phyloP scores from a whole-genome alignment of 805 yeast genomes.

The Isabelozyma pseudorhagii region DNA sequence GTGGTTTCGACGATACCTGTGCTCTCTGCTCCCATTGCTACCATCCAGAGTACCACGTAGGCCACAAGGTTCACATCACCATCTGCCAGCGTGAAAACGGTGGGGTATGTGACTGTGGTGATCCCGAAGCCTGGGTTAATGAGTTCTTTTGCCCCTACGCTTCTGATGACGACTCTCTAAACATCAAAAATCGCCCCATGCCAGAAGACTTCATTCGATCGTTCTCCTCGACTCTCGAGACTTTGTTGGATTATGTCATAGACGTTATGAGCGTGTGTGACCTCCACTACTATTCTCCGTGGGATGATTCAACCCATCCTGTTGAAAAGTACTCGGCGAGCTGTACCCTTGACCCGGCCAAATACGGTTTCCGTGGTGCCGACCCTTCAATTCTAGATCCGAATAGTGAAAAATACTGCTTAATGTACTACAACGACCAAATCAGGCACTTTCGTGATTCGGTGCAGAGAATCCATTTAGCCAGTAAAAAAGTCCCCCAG shows the following conservation, averaged over 20 bases:
- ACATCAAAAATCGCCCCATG: slow-evolving; percentile 15
- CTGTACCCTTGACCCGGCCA: slow-evolving; percentile 32
- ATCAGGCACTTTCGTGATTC: slow-evolving; percentile 74
- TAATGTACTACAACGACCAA: slow-evolving; percentile 77
- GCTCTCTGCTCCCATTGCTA: slow-evolving; percentile 79
- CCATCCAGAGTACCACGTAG: slow-evolving; percentile 63
- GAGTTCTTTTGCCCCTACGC: slow-evolving; percentile 47
- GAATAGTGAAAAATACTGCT: slow-evolving; percentile 48
- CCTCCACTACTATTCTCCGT: slow-evolving; percentile 31
- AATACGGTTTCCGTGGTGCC: slow-evolving; percentile 41
- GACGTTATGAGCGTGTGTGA: slow-evolving; percentile 56
- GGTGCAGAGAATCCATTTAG: slow-evolving; percentile 56
- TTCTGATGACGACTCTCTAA: slow-evolving; percentile 4
- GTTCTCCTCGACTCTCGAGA: slow-evolving; percentile 40
- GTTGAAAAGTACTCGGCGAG: slow-evolving; percentile 26
- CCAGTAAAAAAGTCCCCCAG: slow-evolving; percentile 60
- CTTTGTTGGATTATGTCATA: slow-evolving; percentile 54
- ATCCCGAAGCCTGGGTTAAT: slow-evolving; percentile 74
- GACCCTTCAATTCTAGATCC: slow-evolving; percentile 28
- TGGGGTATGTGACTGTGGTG: slow-evolving; percentile 89
- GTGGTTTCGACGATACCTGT: slow-evolving; percentile 81
- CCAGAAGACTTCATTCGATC: slow-evolving; percentile 43
- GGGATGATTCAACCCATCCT: slow-evolving; percentile 19
- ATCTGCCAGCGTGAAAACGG: slow-evolving; percentile 68
- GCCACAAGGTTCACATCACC: slow-evolving; percentile 65